These are phyloP conservation scores for Candida fluviatilis DNA, from an alignment of 805 yeast genomes.

Conservation along the genomic window DNA sequence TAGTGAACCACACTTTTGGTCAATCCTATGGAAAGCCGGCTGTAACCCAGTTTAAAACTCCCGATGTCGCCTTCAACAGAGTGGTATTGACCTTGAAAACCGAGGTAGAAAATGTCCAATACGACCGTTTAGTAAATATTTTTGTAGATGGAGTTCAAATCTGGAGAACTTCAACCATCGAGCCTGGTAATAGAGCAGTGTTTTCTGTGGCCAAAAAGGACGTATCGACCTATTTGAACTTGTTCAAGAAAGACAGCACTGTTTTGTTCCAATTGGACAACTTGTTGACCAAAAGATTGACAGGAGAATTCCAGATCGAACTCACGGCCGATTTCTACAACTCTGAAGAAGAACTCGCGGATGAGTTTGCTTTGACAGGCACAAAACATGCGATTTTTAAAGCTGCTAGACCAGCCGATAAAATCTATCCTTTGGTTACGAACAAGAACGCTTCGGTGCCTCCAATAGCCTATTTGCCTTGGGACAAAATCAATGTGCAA, in stretches of 20 bases:
- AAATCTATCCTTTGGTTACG: conserved; percentile 34
- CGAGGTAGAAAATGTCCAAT: conserved; percentile 55
- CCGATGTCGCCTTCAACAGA: conserved; percentile 43
- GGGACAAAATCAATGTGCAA: conserved; percentile 26
- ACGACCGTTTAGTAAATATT: conserved; percentile 62
- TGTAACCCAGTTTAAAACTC: conserved; percentile 37
- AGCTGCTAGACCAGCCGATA: conserved; percentile 32
- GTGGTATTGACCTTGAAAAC: conserved; percentile 53
- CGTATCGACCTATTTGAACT: conserved; percentile 47
- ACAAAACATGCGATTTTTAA: conserved; percentile 18
- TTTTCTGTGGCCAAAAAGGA: conserved; percentile 58
- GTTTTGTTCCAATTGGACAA: conserved; percentile 65
- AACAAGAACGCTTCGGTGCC: conserved; percentile 17
- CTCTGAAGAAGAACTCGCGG: conserved; percentile 7
- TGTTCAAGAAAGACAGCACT: conserved; percentile 44
- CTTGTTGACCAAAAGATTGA: conserved; percentile 46
- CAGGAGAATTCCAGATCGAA: conserved; percentile 57
- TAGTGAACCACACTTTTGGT: conserved; percentile 50
- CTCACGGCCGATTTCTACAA: conserved; percentile 50
- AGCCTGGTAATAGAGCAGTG: conserved; percentile 46
- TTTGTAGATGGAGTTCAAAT: conserved; percentile 59
- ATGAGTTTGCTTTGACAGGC: conserved; percentile 6
- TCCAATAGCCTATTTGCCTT: conserved; percentile 47
- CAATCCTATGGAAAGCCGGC: conserved; percentile 60
- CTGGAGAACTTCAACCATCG: conserved; percentile 80